Conservation (phyloP, 2,329 filamentous ascomycete species). For the Thyridium curvatum region DNA sequence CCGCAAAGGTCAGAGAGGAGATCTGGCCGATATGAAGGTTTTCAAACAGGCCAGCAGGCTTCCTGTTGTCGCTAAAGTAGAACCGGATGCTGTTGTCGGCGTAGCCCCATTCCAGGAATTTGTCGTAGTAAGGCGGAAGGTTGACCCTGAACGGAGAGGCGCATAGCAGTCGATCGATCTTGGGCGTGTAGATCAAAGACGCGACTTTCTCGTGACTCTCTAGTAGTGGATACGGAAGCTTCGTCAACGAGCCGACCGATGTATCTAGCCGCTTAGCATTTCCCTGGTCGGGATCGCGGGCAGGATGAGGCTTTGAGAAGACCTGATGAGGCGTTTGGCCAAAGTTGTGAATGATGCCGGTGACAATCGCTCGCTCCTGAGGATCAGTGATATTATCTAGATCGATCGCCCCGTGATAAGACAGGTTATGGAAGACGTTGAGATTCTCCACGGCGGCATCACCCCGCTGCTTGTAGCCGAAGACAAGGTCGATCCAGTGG, state of each 20-base stretch:
- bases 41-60: conserved; percentile 82
- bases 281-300: conserved; percentile 62
- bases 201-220: conserved; percentile 73
- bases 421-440: conserved; percentile 94
- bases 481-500: conserved; percentile 93
- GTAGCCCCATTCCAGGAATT: conserved; percentile 94
- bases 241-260: conserved; percentile 67
- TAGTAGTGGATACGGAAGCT: conserved; percentile 72
- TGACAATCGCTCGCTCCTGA: conserved; percentile 79
- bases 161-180: conserved; percentile 76
- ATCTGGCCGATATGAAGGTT: conserved; percentile 90
- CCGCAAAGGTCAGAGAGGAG: conserved; percentile 75
- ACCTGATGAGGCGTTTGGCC: conserved; percentile 96
- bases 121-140: conserved; percentile 79
- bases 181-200: conserved; percentile 70
- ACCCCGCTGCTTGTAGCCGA: conserved; percentile 88
- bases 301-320: conserved; percentile 73
- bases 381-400: conserved; percentile 86
- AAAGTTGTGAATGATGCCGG: conserved; percentile 97
- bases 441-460: conserved; percentile 86
- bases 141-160: conserved; percentile 81
- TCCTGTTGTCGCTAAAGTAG: conserved; percentile 76
- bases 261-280: conserved; percentile 69
- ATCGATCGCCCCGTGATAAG: conserved; percentile 89
- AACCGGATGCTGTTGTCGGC: conserved; percentile 90